Percentiles rank a stretch among this genome's conserved stretches.
Conservation (phyloP, 805 yeast species). For the Lipomyces sp. region DNA sequence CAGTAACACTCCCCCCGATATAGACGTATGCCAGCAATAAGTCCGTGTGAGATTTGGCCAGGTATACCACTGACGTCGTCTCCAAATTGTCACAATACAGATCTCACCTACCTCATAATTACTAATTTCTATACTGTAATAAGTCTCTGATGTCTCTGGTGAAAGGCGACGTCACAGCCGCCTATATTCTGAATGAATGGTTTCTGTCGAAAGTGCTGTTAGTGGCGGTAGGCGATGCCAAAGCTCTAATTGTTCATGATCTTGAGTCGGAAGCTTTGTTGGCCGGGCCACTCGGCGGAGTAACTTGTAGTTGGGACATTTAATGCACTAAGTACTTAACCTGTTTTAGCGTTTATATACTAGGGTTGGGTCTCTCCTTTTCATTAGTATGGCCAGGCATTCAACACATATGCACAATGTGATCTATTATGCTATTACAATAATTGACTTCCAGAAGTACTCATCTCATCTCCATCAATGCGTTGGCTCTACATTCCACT, state of each 20-base stretch:
- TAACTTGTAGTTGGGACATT: neutral
- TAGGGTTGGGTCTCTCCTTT: neutral
- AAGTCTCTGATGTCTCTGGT: neutral
- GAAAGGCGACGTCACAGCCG: neutral
- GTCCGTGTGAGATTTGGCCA: neutral
- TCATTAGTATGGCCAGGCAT: neutral
- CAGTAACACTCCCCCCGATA: neutral
- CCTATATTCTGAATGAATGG: neutral
- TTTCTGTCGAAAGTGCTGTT: neutral
- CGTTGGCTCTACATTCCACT: constrained; percentile 1
- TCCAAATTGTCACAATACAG: neutral
- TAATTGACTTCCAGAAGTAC: neutral
- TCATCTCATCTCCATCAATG: neutral
- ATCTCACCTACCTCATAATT: neutral
- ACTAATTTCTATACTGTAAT: neutral
- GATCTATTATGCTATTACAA: neutral
- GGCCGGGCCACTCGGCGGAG: too few relatives aligned
- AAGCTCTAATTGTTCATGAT: too few relatives aligned
- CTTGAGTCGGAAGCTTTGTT: too few relatives aligned
- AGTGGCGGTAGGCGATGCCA: too few relatives aligned
- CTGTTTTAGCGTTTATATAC: neutral
- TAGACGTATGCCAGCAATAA: neutral
- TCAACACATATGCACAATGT: neutral
- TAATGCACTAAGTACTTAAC: neutral
- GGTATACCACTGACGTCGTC: neutral